These are phyloP conservation scores for Aspergillus brasiliensis DNA, from an alignment of 2,329 filamentous ascomycete genomes.

Conservation along the genomic window DNA sequence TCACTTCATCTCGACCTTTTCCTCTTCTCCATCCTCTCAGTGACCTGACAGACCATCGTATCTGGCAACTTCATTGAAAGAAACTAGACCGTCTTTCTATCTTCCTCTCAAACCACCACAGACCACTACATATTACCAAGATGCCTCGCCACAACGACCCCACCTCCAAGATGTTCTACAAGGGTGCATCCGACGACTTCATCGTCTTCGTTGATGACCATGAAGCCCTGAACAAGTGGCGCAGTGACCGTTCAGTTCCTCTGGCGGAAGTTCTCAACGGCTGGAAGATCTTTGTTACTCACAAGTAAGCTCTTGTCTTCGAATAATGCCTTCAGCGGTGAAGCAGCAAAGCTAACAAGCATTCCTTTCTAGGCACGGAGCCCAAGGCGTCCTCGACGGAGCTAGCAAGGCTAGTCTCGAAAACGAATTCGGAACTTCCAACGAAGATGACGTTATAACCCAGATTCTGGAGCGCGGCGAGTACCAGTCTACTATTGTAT, in stretches of 20 bases:
- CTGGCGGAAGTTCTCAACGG: slow-evolving; percentile 81
- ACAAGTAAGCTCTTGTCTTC: slow-evolving; percentile 66
- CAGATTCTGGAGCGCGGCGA: slow-evolving; percentile 77
- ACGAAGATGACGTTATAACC: slow-evolving; percentile 78
- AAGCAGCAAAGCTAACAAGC: not conserved
- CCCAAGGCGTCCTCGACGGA: slow-evolving; percentile 74
- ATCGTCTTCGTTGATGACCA: slow-evolving; percentile 55
- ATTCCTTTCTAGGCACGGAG: slow-evolving; percentile 65
- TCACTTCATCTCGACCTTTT: not conserved
- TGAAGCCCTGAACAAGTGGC: slow-evolving; percentile 76
- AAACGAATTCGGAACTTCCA: slow-evolving; percentile 81
- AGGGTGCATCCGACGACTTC: slow-evolving; percentile 72
- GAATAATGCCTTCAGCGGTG: not conserved
- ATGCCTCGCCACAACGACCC: slow-evolving; percentile 73
- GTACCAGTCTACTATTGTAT: slow-evolving; percentile 63
- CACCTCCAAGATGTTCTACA: slow-evolving; percentile 81
- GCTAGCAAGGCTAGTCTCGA: slow-evolving; percentile 76
- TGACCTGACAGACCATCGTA: not conserved
- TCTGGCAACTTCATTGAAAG: not conserved
- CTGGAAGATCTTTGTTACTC: slow-evolving; percentile 87
- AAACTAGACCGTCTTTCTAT: not conserved
- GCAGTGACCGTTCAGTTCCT: slow-evolving; percentile 74
- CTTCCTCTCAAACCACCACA: slow-evolving; percentile 10
- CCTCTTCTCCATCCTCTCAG: not conserved
- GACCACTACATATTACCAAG: slow-evolving; percentile 9